Conservation (phyloP, 2,329 filamentous ascomycete genomes). For the Paecilomyces fulvus region DNA sequence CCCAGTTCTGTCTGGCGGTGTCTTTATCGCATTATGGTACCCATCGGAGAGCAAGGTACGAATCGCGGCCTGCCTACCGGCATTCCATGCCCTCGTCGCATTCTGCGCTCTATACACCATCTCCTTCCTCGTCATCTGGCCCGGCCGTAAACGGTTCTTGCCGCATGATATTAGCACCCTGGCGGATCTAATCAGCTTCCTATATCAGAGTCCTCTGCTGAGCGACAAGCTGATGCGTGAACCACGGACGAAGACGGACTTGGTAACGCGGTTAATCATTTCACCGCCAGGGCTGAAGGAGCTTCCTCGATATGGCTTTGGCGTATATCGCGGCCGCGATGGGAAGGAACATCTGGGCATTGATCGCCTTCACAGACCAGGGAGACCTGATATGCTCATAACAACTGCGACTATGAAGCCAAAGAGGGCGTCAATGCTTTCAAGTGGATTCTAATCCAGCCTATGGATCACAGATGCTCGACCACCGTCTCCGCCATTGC, state of each 20-base stretch:
- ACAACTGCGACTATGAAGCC: constrained; percentile 24
- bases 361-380: constrained; percentile 44
- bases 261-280: constrained; percentile 60
- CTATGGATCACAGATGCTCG: background rate
- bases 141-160: constrained; percentile 53
- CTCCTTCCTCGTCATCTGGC: constrained; percentile 55
- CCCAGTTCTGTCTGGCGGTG: constrained; percentile 52
- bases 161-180: constrained; percentile 66
- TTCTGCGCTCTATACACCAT: constrained; percentile 62
- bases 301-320: constrained; percentile 46
- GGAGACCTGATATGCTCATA: constrained; percentile 37
- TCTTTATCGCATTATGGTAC: constrained; percentile 56
- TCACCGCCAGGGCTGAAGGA: constrained; percentile 32
- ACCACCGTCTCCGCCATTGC: background rate
- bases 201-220: constrained; percentile 63
- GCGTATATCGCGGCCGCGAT: constrained; percentile 49
- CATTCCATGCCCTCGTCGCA: constrained; percentile 63
- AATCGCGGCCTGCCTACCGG: constrained; percentile 65
- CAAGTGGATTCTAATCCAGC: background rate
- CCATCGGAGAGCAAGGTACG: constrained; percentile 34
- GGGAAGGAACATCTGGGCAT: constrained; percentile 53
- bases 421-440: background rate
- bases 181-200: constrained; percentile 68
- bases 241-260: constrained; percentile 56
- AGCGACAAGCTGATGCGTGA: constrained; percentile 65